Base-by-base conservation (phyloP, 192 early-diverging fungal species). In the Podila epicladia region DNA sequence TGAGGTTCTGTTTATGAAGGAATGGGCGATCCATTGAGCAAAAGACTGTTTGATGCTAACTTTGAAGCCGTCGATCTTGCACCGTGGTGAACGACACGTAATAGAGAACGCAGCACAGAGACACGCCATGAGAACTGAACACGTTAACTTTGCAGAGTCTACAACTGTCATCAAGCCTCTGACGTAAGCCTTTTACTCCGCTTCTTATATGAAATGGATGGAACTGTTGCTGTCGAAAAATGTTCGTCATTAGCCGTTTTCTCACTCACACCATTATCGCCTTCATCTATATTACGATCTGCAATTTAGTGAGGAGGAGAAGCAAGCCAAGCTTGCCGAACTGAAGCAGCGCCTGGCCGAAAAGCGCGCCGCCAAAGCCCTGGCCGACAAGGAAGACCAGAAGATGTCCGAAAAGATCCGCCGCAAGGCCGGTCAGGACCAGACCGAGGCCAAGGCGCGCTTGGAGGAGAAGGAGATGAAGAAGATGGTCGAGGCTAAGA, bases 81-180 rank as follows among this genome's bases (percentile, higher is more conserved):
- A 0, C 20, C 24, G 22, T 55, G 2, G 20, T 55, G 20, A 55
- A 45, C 32, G 15, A 45, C 29, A n/a, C 6, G 9, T 62, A 9
- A 28, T 66, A 91, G 93, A 89, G 24, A 73, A 82, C n/a, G 89
- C 90, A 17, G 95, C 94, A 41, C 89, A 94, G 70, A 64, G 91
- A 64, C 95, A 96, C 77, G 95, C 95, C 28, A 85, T 89, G 53
- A 87, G 89, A 63, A 91, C 92, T 2, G 73, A 85, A 5, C 94
- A 96, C 71, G 82, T 85, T 37, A 92, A 93, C 75, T 95, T 95
- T 83, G 85, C 87, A 37, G 95, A 96, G 77, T 91, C 90, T 5
- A 93, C 91, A 0, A 83, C 89, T 29, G 87, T 82, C 4, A 95
- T 95, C 74, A 90, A 93, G 79, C 94, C 94, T 7, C 75, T 96